Percentiles rank a stretch among this genome's conserved stretches.
phyloP scores from a whole-genome alignment of 1,284 basidiomycete genomes.

The Golubevia pallescens region DNA sequence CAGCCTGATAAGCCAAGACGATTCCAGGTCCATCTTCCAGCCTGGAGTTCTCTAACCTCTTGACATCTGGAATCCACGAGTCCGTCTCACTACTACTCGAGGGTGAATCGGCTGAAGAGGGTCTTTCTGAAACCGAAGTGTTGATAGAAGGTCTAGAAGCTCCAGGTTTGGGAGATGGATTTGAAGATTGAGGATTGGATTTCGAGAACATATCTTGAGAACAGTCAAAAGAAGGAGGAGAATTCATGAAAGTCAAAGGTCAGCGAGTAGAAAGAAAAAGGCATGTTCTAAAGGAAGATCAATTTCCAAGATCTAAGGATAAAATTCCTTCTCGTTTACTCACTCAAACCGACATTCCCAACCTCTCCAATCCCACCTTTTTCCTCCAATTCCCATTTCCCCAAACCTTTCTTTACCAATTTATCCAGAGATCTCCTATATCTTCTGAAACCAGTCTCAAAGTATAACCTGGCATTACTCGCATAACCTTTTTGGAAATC shows the following conservation, averaged over 20 bases:
- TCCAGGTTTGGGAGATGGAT: neutral
- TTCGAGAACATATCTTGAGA: neutral
- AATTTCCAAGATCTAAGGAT: no score
- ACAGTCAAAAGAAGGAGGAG: neutral
- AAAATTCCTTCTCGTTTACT: no score
- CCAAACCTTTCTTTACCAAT: no score
- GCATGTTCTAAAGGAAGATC: no score
- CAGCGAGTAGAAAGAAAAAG: no score
- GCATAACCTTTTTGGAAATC: conserved; percentile 90
- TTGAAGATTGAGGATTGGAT: neutral
- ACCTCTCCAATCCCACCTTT: no score
- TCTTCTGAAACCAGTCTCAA: conserved; percentile 91
- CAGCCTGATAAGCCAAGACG: conserved; percentile 51
- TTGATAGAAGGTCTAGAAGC: neutral
- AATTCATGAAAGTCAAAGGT: no score
- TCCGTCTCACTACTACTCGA: conserved; percentile 8
- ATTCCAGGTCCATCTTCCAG: conserved; percentile 26
- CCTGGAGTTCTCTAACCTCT: conserved; percentile 26
- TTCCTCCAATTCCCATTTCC: no score
- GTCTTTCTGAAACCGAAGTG: neutral
- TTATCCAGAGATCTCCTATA: conserved; percentile 81
- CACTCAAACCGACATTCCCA: no score
- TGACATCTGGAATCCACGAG: conserved; percentile 26
- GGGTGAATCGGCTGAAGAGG: neutral
- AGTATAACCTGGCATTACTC: conserved; percentile 83